A percentile compares a stretch with the other conserved stretches of the same genome.
These are phyloP conservation scores for Vaccinium myrtillus DNA, from an alignment of 148 eudicot species.

Conservation along the genomic window DNA sequence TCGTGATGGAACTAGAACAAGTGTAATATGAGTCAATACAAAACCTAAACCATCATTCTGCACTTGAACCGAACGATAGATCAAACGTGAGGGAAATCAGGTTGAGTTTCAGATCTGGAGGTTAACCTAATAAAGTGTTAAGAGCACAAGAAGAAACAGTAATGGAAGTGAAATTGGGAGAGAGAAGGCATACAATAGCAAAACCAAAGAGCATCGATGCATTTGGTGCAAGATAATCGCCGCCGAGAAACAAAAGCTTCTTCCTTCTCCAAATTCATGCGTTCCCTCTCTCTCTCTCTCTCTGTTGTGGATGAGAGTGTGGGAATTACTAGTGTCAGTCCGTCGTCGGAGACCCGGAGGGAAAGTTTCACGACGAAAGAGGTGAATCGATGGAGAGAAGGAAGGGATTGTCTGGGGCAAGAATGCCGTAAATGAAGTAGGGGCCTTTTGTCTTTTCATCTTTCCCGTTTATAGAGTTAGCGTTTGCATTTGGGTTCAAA, in stretches of 20 bases:
- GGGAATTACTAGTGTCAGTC: too few relatives aligned
- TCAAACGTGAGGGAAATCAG: not conserved
- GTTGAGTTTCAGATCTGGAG: not conserved
- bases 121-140: not conserved
- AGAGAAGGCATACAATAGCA: slow-evolving; percentile 61
- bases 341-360: too few relatives aligned
- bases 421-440: too few relatives aligned
- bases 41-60: not conserved
- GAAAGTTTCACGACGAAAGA: too few relatives aligned
- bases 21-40: not conserved
- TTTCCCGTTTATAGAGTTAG: too few relatives aligned
- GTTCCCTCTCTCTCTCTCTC: not conserved
- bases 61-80: not conserved
- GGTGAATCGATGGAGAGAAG: too few relatives aligned
- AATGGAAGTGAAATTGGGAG: not conserved
- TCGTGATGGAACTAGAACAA: too few relatives aligned
- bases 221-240: slow-evolving; percentile 53
- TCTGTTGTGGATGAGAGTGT: not conserved
- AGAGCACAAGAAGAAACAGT: not conserved
- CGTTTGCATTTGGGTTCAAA: too few relatives aligned
- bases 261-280: slow-evolving; percentile 27
- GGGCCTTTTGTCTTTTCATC: too few relatives aligned
- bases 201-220: slow-evolving; percentile 84
- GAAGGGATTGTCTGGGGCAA: too few relatives aligned
- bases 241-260: slow-evolving; percentile 28